Evolutionary conservation across 768 basidiomycete genomes (phyloP), one percentile per base, ranked within the genome.

Genomic region (Rubroboletus pulcherrimus): DNA sequence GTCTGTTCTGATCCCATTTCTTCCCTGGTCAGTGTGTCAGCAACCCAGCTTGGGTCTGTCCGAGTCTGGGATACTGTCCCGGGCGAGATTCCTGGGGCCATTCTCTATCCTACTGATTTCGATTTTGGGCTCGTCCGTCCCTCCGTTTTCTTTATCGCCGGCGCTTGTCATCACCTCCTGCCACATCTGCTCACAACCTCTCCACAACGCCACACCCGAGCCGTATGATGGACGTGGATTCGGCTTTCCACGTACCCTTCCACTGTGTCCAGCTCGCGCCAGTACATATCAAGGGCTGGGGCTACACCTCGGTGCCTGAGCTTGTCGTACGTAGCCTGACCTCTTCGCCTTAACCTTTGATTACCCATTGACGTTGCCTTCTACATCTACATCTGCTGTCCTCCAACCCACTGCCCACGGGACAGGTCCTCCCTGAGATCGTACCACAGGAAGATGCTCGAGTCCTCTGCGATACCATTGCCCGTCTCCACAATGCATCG

Each of bases 241-340:
- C 55, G 7, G 61, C 57, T 38, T 70, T 70, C 43, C 66, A 26
- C 14, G 56, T 70, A 37, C 70, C 68, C 21, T 72, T 68, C 7
- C 69, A 70, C 44, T 66, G 64, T 7, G 51, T 62, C 17, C 68
- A 66, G 50, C 68, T 70, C 21, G 70, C 69, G 0, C 69, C 69
- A 12, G 49, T 63, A 2, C 62, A 62, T 14, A 60, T 72, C 30
- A 15, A 55, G 7, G 66, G 68, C 21, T 70, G 69, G 69, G 60
- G 68, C 49, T 70, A 70, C 30, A 48, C 66, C 35, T 50, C 51
- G 12, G 50, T 68, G 3, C 66, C 61, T 7, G 64, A 70, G 54
- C 60, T 70, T 7, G 63, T 62, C 35, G 69, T 72, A 53, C 55
- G 69, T 66, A 7, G 0, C 12, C 11, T 29, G 24, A n/a, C 7